Percentiles rank a stretch among this genome's conserved stretches.
Evolutionary conservation across 176 grass and related monocot genomes (phyloP).

Genomic region (Aegilops sharonensis): DNA sequence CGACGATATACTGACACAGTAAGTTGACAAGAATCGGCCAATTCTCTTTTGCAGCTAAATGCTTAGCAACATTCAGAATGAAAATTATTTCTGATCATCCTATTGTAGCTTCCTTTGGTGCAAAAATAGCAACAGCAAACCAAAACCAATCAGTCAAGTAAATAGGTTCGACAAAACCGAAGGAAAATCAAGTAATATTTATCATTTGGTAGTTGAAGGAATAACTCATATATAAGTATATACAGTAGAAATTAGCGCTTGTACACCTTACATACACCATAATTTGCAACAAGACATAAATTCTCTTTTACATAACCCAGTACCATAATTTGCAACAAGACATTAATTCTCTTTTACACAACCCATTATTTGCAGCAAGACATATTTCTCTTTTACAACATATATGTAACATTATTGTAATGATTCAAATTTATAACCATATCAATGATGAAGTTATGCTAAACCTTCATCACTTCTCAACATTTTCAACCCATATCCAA

Average conservation of each 20-base stretch:
- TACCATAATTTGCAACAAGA: neutral
- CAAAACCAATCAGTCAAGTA: neutral
- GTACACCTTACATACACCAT: neutral
- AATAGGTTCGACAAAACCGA: slow-evolving; percentile 4
- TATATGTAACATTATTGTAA: neutral
- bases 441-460: neutral
- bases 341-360: slow-evolving; percentile 20
- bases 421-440: slow-evolving; percentile 17
- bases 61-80: neutral
- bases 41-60: neutral
- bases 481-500: slow-evolving; percentile 75
- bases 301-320: slow-evolving; percentile 19
- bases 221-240: neutral
- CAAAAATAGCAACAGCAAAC: slow-evolving; percentile 15
- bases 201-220: neutral
- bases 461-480: slow-evolving; percentile 1
- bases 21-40: neutral
- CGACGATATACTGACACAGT: neutral
- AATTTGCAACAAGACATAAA: neutral
- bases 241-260: neutral
- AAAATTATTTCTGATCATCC: neutral
- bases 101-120: neutral
- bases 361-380: neutral
- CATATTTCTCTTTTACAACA: slow-evolving; percentile 18
- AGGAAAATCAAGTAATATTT: neutral